Base-by-base conservation (phyloP, 768 basidiomycete species). In the Boletus edulis region DNA sequence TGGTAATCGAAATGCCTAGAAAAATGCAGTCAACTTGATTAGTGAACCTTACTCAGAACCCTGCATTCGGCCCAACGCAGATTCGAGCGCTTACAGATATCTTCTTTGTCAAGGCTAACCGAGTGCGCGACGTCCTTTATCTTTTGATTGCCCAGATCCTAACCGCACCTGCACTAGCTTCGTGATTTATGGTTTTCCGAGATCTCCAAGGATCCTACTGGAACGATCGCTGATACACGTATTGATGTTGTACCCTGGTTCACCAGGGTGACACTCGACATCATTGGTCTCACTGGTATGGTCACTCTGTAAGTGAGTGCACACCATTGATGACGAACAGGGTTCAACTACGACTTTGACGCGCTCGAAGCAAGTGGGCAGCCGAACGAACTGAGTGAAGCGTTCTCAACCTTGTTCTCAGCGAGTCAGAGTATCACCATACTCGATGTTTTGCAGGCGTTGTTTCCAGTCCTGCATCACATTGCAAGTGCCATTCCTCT, bases 51-150 rank as follows among this genome's bases (percentile, higher is more conserved):
- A 14, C 35, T 10, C 41, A 77, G 85, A 87, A 87, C 57, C 85
- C 86, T 13, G 85, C 85, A 0, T 89, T 89, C 59, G 83, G 85
- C 2, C 74, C 76, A 3, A 68, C 76, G 1, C 84, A 86, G 59
- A 76, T 87, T 38, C 74, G 84, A 3, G 80, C 79, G 41, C 62
- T 86, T 13, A 83, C 83, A 0, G 74, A 74, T 14, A 80, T 82
- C 13, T 86, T 87, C 56, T 59, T 83, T 5, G 75, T 78, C 3
- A 87, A 85, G 64, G 71, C 85, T 32, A 14, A 24, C 13, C 49
- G 22, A 4, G 59, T 60, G 7, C 24, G 31, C 27, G 29, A 14
- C n/a, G 15, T 40, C 7, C 7, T 24, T 20, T 14, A 18, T 31
- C 13, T 15, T 39, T 38, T 22, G 15, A 32, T 34, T 27, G 2